Evolutionary conservation across 139 green algal genomes (phyloP), one percentile per base, ranked within the genome.

Genomic region (Chlorella sp.): DNA sequence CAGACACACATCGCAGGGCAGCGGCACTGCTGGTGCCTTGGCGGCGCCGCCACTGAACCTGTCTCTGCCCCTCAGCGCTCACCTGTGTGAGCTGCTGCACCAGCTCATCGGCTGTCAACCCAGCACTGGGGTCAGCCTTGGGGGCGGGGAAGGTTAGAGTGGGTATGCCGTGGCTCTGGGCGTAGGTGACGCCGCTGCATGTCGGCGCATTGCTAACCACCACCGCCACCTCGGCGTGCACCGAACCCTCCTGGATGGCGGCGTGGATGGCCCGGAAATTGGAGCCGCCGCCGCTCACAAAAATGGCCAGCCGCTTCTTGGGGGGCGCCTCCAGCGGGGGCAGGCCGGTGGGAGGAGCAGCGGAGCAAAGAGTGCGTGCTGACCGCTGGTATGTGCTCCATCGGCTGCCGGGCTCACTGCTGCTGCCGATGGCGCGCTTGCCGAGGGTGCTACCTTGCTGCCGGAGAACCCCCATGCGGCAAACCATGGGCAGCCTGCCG

Each of bases 201-300:
- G 60, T 89, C 5, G 96, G 96, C 15, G 94, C 91, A 88, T 99
- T 95, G 85, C 92, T 97, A 21, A 99, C 95, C 28, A 98, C 95
- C 16, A 91, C 95, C 83, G 94, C 91, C 48, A 94, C 87, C 75
- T 89, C 88, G 22, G 84, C 96, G 68, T 97, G 93, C 40, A 99
- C 97, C 19, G 39, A 60, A 5, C 96, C 96, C 30, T 94, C 90
- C 4, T 94, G 78, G 69, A 93, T 95, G 22, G 95, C 93, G 28
- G 91, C 92, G 57, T 99, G 96, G 19, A 99, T 97, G 32, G 96
- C 95, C 53, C 94, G 95, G 86, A 99, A 97, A 88, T 99, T 99
- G 39, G 94, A 97, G 34, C 97, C 97, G n/a, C 96, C 96, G 15
- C 97, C 97, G 14, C 96, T 98, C 1, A 98, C 97, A 91, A 99